Evolutionary conservation across 805 yeast genomes (phyloP).

Genomic region (Tetrapisispora pingtungensis): DNA sequence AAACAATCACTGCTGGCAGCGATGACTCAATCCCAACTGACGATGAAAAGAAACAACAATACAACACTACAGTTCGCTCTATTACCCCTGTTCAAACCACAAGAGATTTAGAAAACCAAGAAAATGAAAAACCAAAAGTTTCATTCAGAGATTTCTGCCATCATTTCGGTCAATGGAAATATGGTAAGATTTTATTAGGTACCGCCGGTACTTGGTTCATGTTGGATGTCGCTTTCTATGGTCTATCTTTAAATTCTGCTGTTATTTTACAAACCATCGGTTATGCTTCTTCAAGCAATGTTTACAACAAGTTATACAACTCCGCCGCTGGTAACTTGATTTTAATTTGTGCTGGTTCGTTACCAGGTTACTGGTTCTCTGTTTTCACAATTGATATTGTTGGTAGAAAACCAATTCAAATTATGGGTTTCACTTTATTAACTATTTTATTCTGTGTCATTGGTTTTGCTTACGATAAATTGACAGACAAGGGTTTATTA

Average conservation of each 20-base stretch:
- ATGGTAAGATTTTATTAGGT: slow-evolving; percentile 74
- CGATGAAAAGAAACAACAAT: slow-evolving; percentile 2
- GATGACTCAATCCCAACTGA: neutral
- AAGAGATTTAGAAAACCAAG: neutral
- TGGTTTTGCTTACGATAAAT: slow-evolving; percentile 74
- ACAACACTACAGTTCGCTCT: slow-evolving; percentile 2
- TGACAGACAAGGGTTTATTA: slow-evolving; percentile 56
- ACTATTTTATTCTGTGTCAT: slow-evolving; percentile 66
- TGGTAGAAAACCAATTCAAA: slow-evolving; percentile 80
- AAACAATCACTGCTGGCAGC: neutral
- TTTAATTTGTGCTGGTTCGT: slow-evolving; percentile 87
- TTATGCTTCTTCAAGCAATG: slow-evolving; percentile 60
- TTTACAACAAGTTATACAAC: slow-evolving; percentile 62
- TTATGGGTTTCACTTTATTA: slow-evolving; percentile 62
- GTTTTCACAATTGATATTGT: slow-evolving; percentile 70
- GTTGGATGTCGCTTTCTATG: slow-evolving; percentile 85
- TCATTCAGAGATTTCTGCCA: slow-evolving; percentile 58
- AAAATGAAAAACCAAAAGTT: slow-evolving; percentile 44
- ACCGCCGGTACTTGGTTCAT: slow-evolving; percentile 90
- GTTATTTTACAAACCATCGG: slow-evolving; percentile 75
- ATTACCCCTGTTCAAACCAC: neutral
- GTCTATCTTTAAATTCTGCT: slow-evolving; percentile 76
- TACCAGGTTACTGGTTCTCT: slow-evolving; percentile 88
- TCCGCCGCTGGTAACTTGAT: slow-evolving; percentile 88
- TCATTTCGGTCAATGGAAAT: slow-evolving; percentile 81